Evolutionary conservation across 1,284 basidiomycete genomes (phyloP).

Genomic region (Laetiporus sulphureus): DNA sequence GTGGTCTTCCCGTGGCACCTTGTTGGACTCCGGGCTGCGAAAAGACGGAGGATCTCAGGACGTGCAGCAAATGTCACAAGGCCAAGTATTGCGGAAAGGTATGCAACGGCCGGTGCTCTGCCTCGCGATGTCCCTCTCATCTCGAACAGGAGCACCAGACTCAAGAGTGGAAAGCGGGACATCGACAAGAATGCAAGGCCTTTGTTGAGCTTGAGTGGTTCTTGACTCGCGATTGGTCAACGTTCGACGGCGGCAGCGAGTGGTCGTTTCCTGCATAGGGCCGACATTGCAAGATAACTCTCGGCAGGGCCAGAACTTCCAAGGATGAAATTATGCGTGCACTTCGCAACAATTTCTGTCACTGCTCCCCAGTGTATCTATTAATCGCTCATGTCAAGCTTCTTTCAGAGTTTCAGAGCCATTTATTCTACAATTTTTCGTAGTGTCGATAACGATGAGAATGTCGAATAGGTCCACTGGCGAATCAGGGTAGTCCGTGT

Average conservation of each 20-base stretch:
- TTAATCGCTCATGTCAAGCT: too few relatives aligned
- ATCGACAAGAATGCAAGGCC: conserved; percentile 6
- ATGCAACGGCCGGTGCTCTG: neutral
- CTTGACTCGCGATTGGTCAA: conserved; percentile 4
- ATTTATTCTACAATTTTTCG: too few relatives aligned
- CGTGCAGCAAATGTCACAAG: conserved; percentile 3
- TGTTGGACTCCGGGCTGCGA: conserved; percentile 4
- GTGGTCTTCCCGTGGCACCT: neutral
- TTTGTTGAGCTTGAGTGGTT: conserved; percentile 6
- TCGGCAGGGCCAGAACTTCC: neutral
- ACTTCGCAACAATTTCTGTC: too few relatives aligned
- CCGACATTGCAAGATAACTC: neutral
- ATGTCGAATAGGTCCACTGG: too few relatives aligned
- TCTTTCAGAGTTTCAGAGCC: too few relatives aligned
- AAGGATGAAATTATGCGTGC: too few relatives aligned
- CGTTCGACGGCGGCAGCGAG: neutral
- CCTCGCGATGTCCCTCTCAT: neutral
- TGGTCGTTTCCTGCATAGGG: neutral
- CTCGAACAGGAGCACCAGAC: conserved; percentile 5
- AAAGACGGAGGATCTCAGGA: conserved; percentile 1
- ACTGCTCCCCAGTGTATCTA: too few relatives aligned
- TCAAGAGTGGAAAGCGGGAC: conserved; percentile 4
- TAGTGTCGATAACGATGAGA: too few relatives aligned
- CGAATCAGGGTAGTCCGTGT: too few relatives aligned
- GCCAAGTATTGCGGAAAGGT: conserved; percentile 5